Evolutionary conservation across 2,329 filamentous ascomycete genomes (phyloP).

Genomic region (Chaetothyriales sp.): DNA sequence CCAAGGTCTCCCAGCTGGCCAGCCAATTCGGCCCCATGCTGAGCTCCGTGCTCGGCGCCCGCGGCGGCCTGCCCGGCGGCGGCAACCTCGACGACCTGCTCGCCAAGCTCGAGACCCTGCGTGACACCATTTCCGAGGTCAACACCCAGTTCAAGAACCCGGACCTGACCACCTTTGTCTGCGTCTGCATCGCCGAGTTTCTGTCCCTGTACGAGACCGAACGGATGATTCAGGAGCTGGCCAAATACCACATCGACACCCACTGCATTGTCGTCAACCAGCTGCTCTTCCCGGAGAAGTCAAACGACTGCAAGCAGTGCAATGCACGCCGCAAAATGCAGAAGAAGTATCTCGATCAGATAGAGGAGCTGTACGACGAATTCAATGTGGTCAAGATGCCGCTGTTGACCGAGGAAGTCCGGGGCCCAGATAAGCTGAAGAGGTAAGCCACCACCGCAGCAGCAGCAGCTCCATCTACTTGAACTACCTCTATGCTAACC

Average conservation of each 20-base stretch:
- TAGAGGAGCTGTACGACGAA: constrained; percentile 95
- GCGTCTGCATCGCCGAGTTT: constrained; percentile 97
- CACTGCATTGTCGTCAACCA: constrained; percentile 98
- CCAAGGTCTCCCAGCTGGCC: constrained; percentile 87
- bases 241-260: constrained; percentile 85
- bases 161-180: constrained; percentile 89
- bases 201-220: constrained; percentile 94
- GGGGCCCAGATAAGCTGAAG: constrained; percentile 86
- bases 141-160: constrained; percentile 98
- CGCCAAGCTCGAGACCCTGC: constrained; percentile 82
- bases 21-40: constrained; percentile 91
- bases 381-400: constrained; percentile 99
- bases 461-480: neutral
- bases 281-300: constrained; percentile 76
- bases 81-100: constrained; percentile 84
- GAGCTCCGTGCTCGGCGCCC: constrained; percentile 73
- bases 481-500: constrained; percentile 4
- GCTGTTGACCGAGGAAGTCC: constrained; percentile 81
- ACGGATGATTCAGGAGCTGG: constrained; percentile 97
- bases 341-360: constrained; percentile 97
- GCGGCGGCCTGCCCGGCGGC: constrained; percentile 71
- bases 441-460: constrained; percentile 41
- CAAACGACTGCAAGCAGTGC: constrained; percentile 84
- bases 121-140: constrained; percentile 85
- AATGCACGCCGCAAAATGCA: constrained; percentile 94